Evolutionary conservation across 495 filamentous ascomycete species (phyloP).

Genomic region (Apiosordaria backusii): DNA sequence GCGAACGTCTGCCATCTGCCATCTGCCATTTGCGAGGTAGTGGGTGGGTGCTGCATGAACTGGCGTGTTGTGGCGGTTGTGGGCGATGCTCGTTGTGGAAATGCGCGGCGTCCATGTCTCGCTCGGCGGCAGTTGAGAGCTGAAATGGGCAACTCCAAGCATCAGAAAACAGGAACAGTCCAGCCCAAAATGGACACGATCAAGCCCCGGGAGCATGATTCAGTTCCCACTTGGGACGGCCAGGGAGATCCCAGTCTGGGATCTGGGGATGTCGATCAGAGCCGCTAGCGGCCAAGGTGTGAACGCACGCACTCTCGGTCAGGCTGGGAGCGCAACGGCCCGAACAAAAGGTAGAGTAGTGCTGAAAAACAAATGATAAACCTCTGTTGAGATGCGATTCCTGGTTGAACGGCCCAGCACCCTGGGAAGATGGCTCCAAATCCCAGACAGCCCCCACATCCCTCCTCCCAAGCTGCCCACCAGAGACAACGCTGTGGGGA

Average conservation of each 20-base stretch:
- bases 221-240: constrained; percentile 5
- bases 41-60: background rate
- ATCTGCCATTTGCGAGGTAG: background rate
- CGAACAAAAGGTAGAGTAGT: background rate
- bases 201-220: background rate
- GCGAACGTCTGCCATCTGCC: background rate
- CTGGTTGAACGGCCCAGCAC: too few relatives aligned
- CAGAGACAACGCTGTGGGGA: background rate
- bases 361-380: background rate
- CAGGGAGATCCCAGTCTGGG: background rate
- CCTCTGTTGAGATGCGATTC: background rate
- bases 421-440: background rate
- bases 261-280: constrained; percentile 1
- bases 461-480: background rate
- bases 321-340: background rate
- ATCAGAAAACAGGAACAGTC: background rate
- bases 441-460: background rate
- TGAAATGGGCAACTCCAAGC: background rate
- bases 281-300: background rate
- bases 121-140: background rate
- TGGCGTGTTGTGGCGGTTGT: background rate
- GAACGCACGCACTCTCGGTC: background rate
- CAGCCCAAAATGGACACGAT: background rate
- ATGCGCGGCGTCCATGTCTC: background rate
- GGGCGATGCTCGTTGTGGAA: background rate